Evolutionary conservation across 2,329 filamentous ascomycete species (phyloP), one percentile per base, ranked within the genome.

Genomic region (Hirsutella thompsonii): DNA sequence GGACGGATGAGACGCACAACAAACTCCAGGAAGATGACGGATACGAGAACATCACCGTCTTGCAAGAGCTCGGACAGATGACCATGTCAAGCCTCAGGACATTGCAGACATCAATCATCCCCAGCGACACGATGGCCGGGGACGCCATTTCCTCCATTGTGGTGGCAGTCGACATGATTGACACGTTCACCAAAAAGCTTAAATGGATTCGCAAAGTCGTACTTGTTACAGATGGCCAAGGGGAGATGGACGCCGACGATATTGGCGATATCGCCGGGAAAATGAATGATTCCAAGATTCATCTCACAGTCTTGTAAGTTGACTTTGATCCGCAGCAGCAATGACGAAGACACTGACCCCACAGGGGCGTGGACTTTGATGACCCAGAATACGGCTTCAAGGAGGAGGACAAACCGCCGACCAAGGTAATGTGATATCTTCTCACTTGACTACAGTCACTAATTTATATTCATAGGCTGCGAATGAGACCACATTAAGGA

Each of bases 71-170:
- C 16, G 68, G 67, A 0, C 64, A 66, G 5, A 70, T 76, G 62
- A 67, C 59, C 20, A 81, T 96, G 72, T 66, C 77, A 2, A 72
- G 83, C 41, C 66, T 96, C 40, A 74, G 79, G 40, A 60, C 68
- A 5, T 66, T 96, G 13, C 76, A 76, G 44, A 58, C 68, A 4
- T 60, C 67, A 29, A 70, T 96, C 38, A 74, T 73, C 47, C 74
- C 83, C 1, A 93, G 81, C 56, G 59, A 63, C 3, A 85, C 80
- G 0, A 64, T 78, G 39, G 62, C 66, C 3, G 92, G 92, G 10
- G 92, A 98, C 61, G 81, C 83, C 61, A 75, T 96, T 26, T 95
- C 89, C 1, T 87, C 89, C 3, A 70, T 96, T 44, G 80, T 94
- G 32, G 62, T 96, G 38, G 92, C 87, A 0, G 77, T 92, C 28